phyloP scores from a whole-genome alignment of 306 rosid genomes.

The Vigna nakashimae region DNA sequence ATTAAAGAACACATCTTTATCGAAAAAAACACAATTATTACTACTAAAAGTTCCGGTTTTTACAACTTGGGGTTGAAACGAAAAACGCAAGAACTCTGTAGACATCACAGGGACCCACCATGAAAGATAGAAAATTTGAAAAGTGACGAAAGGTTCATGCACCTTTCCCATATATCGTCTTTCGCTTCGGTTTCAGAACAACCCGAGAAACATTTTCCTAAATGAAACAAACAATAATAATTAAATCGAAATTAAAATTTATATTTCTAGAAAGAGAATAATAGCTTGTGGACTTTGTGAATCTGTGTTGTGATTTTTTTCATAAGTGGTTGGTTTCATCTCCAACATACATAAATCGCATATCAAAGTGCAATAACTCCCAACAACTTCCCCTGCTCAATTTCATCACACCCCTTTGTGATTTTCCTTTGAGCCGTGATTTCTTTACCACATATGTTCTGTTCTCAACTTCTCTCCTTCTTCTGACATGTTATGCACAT shows the following conservation, averaged over 20 bases:
- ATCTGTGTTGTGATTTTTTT: background rate
- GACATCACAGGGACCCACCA: constrained; percentile 42
- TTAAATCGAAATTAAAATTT: constrained; percentile 1
- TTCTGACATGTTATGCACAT: constrained; percentile 25
- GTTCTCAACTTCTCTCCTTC: background rate
- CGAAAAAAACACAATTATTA: too few species aligned
- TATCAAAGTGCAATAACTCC: constrained; percentile 32
- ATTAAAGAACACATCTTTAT: background rate
- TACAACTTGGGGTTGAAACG: background rate
- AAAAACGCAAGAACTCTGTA: background rate
- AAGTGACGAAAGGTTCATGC: constrained; percentile 49
- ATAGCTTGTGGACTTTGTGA: constrained; percentile 8
- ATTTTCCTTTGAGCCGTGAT: constrained; percentile 3
- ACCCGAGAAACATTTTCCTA: constrained; percentile 10
- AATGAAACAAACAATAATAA: constrained; percentile 1
- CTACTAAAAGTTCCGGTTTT: background rate
- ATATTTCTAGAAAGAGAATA: background rate
- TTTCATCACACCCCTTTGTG: constrained; percentile 5
- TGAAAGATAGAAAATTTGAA: constrained; percentile 4
- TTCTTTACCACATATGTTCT: constrained; percentile 8
- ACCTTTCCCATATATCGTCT: constrained; percentile 42
- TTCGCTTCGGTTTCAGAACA: constrained; percentile 47
- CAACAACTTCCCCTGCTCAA: constrained; percentile 1
- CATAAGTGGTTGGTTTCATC: constrained; percentile 19
- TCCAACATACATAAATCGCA: constrained; percentile 45